Base-by-base conservation (phyloP, 2,329 filamentous ascomycete genomes). In the Trichoderma sp. region DNA sequence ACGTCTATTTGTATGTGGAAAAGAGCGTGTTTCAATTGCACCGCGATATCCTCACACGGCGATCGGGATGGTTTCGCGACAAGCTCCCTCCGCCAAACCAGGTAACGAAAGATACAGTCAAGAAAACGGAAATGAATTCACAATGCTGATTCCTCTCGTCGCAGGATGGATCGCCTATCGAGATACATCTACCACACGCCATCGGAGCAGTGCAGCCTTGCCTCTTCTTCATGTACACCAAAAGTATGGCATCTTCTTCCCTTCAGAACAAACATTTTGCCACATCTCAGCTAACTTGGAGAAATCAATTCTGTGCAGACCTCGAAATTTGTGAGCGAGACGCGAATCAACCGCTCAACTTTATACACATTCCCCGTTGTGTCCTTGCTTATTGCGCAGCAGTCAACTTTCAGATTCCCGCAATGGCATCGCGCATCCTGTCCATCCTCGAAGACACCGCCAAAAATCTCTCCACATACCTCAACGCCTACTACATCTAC, bases 201-300 rank as follows among this genome's bases (percentile, higher is more conserved):
- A 74, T 76, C 7, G 76, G 76, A 56, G 75, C 79, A 18, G 74
- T 78, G 18, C 79, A 73, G 6, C 77, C 80, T 67, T 79, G 79
- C 67, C 75, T 83, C 28, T 75, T 76, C 32, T 83, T 79, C 71
- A 77, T 82, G 65, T 83, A 83, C 68, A 81, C 79, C 6, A 73
- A 78, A 24, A 75, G 81, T 81, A 72, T 71, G 80, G 80, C 75
- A 30, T 28, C n/a, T 24, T 4, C n/a, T n/a, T n/a, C n/a, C n/a
- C 30, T 12, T 15, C 30, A 18, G 1, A 57, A 2, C 12, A 32
- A 21, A 2, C 26, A 18, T 18, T 24, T 6, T 30, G 4, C 24
- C 8, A 6, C 32, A 3, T 18, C 15, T 39, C 43, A 9, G 32
- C 47, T 65, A 43, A 71, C n/a, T 6, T 2, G 0, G 7, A 26